Percentiles rank a stretch among this genome's conserved stretches.
These are phyloP conservation scores for Xanthoconium stramineum DNA, from an alignment of 768 basidiomycete species.

Conservation along the genomic window DNA sequence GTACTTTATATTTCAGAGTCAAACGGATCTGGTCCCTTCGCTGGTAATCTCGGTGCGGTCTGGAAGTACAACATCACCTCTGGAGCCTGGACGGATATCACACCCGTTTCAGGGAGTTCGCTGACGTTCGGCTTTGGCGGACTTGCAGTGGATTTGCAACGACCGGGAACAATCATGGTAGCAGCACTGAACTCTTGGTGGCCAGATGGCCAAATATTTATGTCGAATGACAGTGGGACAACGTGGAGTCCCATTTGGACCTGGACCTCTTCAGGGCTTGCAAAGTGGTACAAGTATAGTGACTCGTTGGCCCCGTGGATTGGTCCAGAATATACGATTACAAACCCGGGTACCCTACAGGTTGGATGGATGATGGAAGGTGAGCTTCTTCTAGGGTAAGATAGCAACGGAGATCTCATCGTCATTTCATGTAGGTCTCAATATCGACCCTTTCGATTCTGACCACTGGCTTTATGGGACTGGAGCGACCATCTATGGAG, in stretches of 20 bases:
- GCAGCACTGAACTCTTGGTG: conserved; percentile 60
- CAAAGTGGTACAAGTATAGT: conserved; percentile 50
- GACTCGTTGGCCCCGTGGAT: conserved; percentile 59
- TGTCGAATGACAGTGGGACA: conserved; percentile 54
- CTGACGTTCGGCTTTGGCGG: conserved; percentile 65
- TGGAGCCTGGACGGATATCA: conserved; percentile 59
- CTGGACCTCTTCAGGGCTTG: conserved; percentile 43
- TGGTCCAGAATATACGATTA: conserved; percentile 46
- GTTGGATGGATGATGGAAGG: conserved; percentile 76
- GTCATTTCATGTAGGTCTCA: conserved; percentile 35
- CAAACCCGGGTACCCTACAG: conserved; percentile 43
- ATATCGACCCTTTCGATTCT: conserved; percentile 64
- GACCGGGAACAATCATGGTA: conserved; percentile 65
- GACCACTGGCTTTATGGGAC: conserved; percentile 74
- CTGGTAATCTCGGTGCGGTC: conserved; percentile 50
- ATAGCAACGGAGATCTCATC: neutral
- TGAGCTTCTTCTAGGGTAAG: conserved; percentile 5
- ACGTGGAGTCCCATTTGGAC: conserved; percentile 61
- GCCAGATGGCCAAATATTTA: conserved; percentile 64
- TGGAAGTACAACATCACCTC: conserved; percentile 52
- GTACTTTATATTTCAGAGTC: conserved; percentile 60
- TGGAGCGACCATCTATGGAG: conserved; percentile 60
- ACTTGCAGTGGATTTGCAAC: conserved; percentile 56
- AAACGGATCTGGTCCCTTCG: conserved; percentile 63
- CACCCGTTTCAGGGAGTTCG: conserved; percentile 56